phyloP scores from a whole-genome alignment of 768 basidiomycete species.

The Mycena polygramma region DNA sequence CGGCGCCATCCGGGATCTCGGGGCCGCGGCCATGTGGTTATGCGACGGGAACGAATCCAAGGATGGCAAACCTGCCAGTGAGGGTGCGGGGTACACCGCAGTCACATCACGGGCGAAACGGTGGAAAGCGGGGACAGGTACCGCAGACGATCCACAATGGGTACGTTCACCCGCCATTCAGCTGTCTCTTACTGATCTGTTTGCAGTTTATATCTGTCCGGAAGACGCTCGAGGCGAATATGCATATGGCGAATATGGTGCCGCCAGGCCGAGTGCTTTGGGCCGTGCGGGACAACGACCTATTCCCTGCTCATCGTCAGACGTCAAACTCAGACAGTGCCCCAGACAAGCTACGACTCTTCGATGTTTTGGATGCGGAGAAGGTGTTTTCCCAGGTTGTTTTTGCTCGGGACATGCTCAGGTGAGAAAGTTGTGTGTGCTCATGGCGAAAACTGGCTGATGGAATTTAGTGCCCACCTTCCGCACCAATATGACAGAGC shows the following conservation, averaged over 20 bases:
- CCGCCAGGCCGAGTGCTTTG: conserved; percentile 85
- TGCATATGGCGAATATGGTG: conserved; percentile 79
- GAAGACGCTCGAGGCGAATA: conserved; percentile 88
- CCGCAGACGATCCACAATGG: conserved; percentile 69
- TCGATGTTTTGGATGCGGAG: conserved; percentile 83
- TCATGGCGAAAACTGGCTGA: conserved; percentile 7
- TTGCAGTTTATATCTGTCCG: conserved; percentile 81
- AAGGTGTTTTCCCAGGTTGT: conserved; percentile 85
- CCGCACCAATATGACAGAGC: conserved; percentile 86
- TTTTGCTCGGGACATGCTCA: conserved; percentile 87
- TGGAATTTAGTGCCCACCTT: conserved; percentile 70
- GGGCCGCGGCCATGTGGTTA: conserved; percentile 83
- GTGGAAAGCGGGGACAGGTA: conserved; percentile 71
- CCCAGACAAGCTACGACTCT: conserved; percentile 74
- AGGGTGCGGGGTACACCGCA: conserved; percentile 68
- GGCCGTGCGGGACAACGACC: conserved; percentile 81
- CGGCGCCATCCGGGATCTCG: conserved; percentile 82
- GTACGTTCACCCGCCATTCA: conserved; percentile 45
- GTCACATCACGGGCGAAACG: conserved; percentile 63
- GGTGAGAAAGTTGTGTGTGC: conserved; percentile 55
- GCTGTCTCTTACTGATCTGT: not conserved
- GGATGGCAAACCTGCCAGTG: conserved; percentile 53
- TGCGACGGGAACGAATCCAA: conserved; percentile 72
- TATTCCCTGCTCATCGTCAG: conserved; percentile 70
- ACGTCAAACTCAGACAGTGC: conserved; percentile 39